Conservation (phyloP, 495 filamentous ascomycete genomes). For the Bathelium albidoporum region DNA sequence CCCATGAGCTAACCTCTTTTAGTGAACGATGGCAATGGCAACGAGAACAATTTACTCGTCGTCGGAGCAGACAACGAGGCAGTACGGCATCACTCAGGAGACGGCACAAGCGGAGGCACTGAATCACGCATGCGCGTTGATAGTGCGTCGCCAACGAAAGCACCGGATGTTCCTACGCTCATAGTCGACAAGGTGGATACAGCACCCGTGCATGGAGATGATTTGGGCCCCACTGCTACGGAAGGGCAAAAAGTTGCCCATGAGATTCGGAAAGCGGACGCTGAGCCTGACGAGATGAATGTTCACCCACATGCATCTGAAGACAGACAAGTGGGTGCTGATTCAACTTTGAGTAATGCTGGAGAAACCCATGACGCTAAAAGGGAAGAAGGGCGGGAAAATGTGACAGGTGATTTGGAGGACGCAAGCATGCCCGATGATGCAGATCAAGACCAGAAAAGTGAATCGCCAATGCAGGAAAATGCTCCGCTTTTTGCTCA, state of each 20-base stretch:
- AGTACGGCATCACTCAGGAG: background rate
- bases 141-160: background rate
- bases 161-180: slow-evolving; percentile 10
- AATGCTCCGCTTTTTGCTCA: slow-evolving; percentile 1
- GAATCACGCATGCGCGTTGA: background rate
- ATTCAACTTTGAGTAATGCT: background rate
- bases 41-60: slow-evolving; percentile 47
- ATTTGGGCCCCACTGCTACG: slow-evolving; percentile 19
- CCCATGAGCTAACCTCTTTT: slow-evolving; percentile 6
- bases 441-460: background rate
- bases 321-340: background rate
- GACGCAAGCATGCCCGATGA: too few relatives aligned
- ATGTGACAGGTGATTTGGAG: too few relatives aligned
- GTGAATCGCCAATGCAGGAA: background rate
- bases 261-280: slow-evolving; percentile 19
- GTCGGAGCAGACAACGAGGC: slow-evolving; percentile 13
- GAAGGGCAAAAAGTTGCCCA: slow-evolving; percentile 21
- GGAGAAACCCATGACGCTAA: too few relatives aligned
- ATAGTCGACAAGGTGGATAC: slow-evolving; percentile 22
- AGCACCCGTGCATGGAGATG: slow-evolving; percentile 19
- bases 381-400: too few relatives aligned
- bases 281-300: slow-evolving; percentile 18
- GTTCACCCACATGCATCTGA: background rate
- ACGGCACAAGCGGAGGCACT: too few relatives aligned
- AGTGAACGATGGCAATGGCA: slow-evolving; percentile 47